phyloP scores from a whole-genome alignment of 768 basidiomycete genomes.

The Holtermannia corniformis region DNA sequence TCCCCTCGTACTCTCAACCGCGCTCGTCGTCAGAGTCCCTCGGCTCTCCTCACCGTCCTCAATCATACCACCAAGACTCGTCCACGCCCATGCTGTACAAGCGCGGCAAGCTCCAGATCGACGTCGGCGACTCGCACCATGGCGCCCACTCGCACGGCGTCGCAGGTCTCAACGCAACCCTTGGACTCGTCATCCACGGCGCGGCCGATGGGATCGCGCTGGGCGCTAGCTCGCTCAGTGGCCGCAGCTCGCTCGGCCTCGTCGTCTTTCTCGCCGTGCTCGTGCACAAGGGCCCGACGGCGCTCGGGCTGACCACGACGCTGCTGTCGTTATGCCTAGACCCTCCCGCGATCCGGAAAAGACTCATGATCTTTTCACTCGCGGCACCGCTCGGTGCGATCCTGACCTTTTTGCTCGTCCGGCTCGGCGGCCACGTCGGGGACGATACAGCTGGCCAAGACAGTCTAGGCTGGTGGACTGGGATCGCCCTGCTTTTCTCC shows the following conservation, averaged over 20 bases:
- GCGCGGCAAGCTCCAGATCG: constrained; percentile 17
- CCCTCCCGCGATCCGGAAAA: constrained; percentile 58
- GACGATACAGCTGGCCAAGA: constrained; percentile 36
- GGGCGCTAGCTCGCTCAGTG: constrained; percentile 52
- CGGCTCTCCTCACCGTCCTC: constrained; percentile 1
- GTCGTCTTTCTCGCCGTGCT: constrained; percentile 84
- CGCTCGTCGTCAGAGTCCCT: constrained; percentile 2
- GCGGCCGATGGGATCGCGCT: constrained; percentile 87
- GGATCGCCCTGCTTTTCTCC: constrained; percentile 70
- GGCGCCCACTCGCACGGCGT: not conserved
- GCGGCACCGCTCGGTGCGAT: constrained; percentile 79
- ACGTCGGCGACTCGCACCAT: constrained; percentile 7
- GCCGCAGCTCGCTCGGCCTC: constrained; percentile 52
- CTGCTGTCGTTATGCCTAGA: constrained; percentile 69
- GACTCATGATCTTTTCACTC: constrained; percentile 66
- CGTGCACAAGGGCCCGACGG: constrained; percentile 89
- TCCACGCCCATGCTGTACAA: constrained; percentile 27
- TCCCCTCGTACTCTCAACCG: constrained; percentile 11
- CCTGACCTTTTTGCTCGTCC: constrained; percentile 60
- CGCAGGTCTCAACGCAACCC: constrained; percentile 59
- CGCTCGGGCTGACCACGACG: constrained; percentile 76
- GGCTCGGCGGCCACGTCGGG: constrained; percentile 14
- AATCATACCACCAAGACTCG: constrained; percentile 18
- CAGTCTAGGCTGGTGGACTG: constrained; percentile 52
- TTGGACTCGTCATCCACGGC: constrained; percentile 79